phyloP scores from a whole-genome alignment of 371 early-diverging fungal genomes.

The Apophysomyces elegans region DNA sequence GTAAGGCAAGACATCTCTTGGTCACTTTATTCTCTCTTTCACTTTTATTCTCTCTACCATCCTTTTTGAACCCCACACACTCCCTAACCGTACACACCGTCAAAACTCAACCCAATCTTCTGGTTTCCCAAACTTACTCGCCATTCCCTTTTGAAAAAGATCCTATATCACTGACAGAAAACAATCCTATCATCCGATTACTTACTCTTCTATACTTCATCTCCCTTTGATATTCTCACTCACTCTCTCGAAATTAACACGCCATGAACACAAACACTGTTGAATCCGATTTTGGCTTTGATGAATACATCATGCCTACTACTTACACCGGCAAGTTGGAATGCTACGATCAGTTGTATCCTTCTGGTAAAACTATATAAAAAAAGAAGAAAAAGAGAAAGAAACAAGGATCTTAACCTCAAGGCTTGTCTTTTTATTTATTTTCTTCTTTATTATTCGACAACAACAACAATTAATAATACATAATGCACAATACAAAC shows the following conservation, averaged over 20 bases:
- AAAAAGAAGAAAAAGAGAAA: background rate
- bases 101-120: background rate
- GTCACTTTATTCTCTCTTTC: background rate
- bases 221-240: no score
- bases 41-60: background rate
- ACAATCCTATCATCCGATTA: slow-evolving; percentile 1
- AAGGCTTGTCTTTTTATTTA: background rate
- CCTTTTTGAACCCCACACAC: slow-evolving; percentile 9
- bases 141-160: slow-evolving; percentile 4
- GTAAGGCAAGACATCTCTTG: background rate
- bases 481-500: no score
- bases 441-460: background rate
- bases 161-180: slow-evolving; percentile 1
- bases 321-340: slow-evolving; percentile 45
- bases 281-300: slow-evolving; percentile 50
- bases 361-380: slow-evolving; percentile 32
- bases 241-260: background rate
- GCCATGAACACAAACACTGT: slow-evolving; percentile 19
- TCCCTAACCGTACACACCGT: background rate
- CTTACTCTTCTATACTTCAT: background rate
- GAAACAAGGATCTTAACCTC: no score
- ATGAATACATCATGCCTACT: slow-evolving; percentile 53
- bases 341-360: slow-evolving; percentile 46
- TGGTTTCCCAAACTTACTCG: background rate
- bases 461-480: background rate